Evolutionary conservation across 495 filamentous ascomycete genomes (phyloP).

Genomic region (Xylaria sp.): DNA sequence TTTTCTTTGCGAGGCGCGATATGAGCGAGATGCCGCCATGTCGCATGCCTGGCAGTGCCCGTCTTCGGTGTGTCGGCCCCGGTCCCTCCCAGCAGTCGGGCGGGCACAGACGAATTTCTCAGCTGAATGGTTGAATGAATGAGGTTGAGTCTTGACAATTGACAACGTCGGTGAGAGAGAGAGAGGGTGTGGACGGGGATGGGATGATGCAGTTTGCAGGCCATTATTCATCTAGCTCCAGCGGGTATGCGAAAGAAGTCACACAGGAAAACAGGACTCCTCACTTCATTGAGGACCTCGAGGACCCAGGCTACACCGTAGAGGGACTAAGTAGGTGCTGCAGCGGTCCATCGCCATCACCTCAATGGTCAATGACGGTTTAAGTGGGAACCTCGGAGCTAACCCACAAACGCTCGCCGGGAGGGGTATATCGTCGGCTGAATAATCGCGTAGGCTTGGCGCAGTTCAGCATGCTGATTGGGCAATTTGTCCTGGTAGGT

Average conservation of each 20-base stretch:
- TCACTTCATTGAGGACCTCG: not conserved
- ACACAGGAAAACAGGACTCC: constrained; percentile 27
- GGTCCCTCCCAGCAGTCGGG: not conserved
- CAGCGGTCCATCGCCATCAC: not conserved
- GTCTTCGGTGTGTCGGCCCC: not conserved
- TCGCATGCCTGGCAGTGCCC: not conserved
- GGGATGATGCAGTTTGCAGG: constrained; percentile 41
- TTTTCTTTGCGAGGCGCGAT: not conserved
- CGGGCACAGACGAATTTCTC: constrained; percentile 3
- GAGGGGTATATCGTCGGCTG: not conserved
- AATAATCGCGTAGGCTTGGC: constrained; percentile 9
- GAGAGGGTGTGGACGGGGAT: constrained; percentile 15
- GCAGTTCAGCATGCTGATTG: constrained; percentile 25
- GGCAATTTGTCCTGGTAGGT: constrained; percentile 10
- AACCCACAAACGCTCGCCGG: not conserved
- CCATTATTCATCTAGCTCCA: constrained; percentile 43
- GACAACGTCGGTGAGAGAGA: constrained; percentile 11
- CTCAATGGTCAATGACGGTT: not conserved
- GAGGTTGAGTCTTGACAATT: too few species aligned
- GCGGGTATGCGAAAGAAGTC: constrained; percentile 46
- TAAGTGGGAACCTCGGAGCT: constrained; percentile 1
- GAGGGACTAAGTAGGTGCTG: constrained; percentile 1
- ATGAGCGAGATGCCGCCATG: not conserved
- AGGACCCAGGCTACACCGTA: constrained; percentile 5
- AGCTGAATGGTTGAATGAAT: not conserved